Conservation (phyloP, 257 asterid genomes). For the Gynochthodes officinalis region DNA sequence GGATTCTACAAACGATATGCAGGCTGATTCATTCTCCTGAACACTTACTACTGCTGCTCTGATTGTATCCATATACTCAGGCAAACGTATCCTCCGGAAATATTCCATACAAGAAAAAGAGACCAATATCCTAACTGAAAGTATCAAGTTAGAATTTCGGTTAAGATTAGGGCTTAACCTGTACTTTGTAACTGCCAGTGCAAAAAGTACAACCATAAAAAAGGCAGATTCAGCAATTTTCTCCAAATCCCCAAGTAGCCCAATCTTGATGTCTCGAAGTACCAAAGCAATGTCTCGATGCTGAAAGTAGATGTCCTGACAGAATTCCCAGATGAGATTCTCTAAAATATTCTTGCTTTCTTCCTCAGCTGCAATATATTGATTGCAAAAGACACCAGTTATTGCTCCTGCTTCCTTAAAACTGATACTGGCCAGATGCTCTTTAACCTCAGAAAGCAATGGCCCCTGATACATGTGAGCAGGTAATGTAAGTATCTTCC, state of each 20-base stretch:
- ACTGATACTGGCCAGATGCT: constrained; percentile 46
- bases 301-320: constrained; percentile 61
- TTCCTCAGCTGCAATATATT: constrained; percentile 66
- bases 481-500: constrained; percentile 38
- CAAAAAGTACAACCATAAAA: constrained; percentile 91
- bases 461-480: constrained; percentile 27
- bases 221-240: constrained; percentile 89
- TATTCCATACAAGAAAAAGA: constrained; percentile 93
- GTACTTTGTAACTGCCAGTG: constrained; percentile 72
- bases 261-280: constrained; percentile 47
- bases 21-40: constrained; percentile 82
- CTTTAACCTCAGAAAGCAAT: constrained; percentile 44
- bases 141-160: constrained; percentile 41
- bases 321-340: constrained; percentile 69
- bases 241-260: constrained; percentile 55
- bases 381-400: constrained; percentile 76
- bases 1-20: constrained; percentile 69
- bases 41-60: constrained; percentile 73
- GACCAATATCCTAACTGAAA: constrained; percentile 65
- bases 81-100: constrained; percentile 87
- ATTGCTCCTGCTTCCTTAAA: constrained; percentile 89
- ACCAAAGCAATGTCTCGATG: constrained; percentile 57
- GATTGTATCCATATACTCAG: constrained; percentile 90
- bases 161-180: constrained; percentile 42
- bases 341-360: constrained; percentile 53